Evolutionary conservation across 2,329 filamentous ascomycete species (phyloP), one percentile per base, ranked within the genome.

Genomic region (Epichloe bromicola): DNA sequence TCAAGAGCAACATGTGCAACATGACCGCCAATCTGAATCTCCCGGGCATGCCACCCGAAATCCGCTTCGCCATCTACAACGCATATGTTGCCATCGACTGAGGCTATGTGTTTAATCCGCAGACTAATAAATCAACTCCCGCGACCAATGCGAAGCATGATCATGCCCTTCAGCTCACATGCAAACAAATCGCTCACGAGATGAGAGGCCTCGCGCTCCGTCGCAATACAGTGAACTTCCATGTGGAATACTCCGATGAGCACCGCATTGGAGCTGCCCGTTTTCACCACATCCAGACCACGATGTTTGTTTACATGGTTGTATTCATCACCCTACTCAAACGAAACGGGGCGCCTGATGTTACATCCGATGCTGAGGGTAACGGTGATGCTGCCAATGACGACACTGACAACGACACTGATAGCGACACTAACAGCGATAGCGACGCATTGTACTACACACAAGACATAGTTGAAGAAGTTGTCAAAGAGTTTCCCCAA

Each of bases 11-110:
- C 26, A 30, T 30, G 26, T 1, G 26, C 17, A 40, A 40, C 38
- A 40, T 10, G 15, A 10, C 39, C 15, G 17, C 39, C n/a, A 40
- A 30, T 10, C 26, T 40, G 39, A 0, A 15, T 10, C 15, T 43
- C 41, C 41, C 30, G n/a, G 44, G 17, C 17, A 14, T 46, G 44
- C 30, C 44, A n/a, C 2, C 44, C 30, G 44, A 46, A 23, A 46
- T 46, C n/a, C 26, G 44, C 7, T 37, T 17, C 30, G 44, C 26
- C 30, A 20, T 46, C 44, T 46, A 46, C 44, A 17, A 46, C 34
- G 44, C n/a, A n/a, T 37, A 46, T n/a, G 44, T 46, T n/a, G 44
- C 26, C 30, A 23, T 46, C 17, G 44, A 46, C 34, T 30, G 30
- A 45, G 44, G 44, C 44, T 46, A 46, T 23, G 44, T 46, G 23